Base-by-base conservation (phyloP, 1,139 yeast species). In the Saccharomyces hybrid region DNA sequence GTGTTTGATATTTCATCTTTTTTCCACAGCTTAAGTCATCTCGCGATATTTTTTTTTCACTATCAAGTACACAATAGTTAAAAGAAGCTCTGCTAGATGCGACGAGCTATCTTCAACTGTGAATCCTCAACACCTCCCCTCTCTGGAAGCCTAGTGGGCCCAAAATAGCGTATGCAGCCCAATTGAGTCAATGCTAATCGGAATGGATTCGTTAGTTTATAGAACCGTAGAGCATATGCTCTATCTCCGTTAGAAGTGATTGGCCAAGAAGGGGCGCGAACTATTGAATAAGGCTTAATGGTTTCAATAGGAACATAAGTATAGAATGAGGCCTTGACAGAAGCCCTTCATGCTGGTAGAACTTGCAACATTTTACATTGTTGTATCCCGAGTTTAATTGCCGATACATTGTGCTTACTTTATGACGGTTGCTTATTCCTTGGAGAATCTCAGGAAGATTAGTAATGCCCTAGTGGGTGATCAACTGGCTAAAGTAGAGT, bases 391-490 rank as follows among this genome's bases (percentile, higher is more conserved):
- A 20, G 23, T 20, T 20, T 20, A 20, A 20, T 20, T 20, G 20
- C 20, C 20, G 23, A 20, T 2, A 20, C 11, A 13, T 34, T 4
- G 11, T 2, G 23, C 23, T 20, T 9, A 38, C 8, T 38, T 20
- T 20, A 20, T 20, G 23, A 20, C 23, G 5, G 7, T 38, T 25
- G 5, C 42, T 8, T 38, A 38, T 4, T 38, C 42, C 13, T 3
- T 46, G 13, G 53, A 44, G 14, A 55, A 54, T 32, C 57, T 59
- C 25, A 44, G 31, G 25, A 51, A 48, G 31, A 51, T 60, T 20
- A 52, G 60, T 30, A 54, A 55, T 41, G 42, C 57, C 11, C 49
- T 63, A 38, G 56, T 63, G n/a, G 68, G 66, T 5, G 66, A 63
- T 52, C 63, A 59, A 48, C 48, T 52, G 16, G 62, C 62, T 25